These are phyloP conservation scores for Paramecium bursaria DNA, from an alignment of 73 alveolate genomes.

Conservation along the genomic window DNA sequence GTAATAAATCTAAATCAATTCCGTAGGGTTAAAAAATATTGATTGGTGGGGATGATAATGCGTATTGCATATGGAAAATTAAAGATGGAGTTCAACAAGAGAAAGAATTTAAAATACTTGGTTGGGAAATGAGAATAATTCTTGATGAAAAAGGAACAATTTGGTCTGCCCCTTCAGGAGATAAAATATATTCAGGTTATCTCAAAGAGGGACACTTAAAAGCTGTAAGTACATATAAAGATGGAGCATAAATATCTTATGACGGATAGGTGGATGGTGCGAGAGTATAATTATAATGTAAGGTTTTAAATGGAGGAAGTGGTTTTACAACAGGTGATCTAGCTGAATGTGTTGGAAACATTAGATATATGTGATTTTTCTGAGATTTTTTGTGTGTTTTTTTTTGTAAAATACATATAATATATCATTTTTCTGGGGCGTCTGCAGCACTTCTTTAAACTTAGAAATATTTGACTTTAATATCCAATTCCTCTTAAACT, in stretches of 20 bases:
- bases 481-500: conserved; percentile 32
- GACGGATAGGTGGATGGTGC: conserved; percentile 46
- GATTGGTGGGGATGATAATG: too few relatives aligned
- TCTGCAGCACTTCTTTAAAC: conserved; percentile 9
- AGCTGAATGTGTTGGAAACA: conserved; percentile 34
- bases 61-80: too few relatives aligned
- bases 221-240: conserved; percentile 22
- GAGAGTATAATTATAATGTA: background rate
- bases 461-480: conserved; percentile 49
- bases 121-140: too few relatives aligned
- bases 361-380: conserved; percentile 31
- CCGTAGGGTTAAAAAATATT: too few relatives aligned
- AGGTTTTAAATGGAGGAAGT: conserved; percentile 14
- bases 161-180: too few relatives aligned
- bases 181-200: conserved; percentile 50
- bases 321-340: conserved; percentile 29
- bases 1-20: too few relatives aligned
- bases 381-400: too few relatives aligned
- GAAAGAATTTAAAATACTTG: too few relatives aligned
- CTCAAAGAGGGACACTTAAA: conserved; percentile 18
- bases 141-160: too few relatives aligned
- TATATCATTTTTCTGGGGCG: too few relatives aligned
- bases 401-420: too few relatives aligned
- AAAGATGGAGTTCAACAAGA: too few relatives aligned
- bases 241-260: conserved; percentile 50